Conservation (phyloP, 2,329 filamentous ascomycete genomes). For the Alternaria metachromatica region DNA sequence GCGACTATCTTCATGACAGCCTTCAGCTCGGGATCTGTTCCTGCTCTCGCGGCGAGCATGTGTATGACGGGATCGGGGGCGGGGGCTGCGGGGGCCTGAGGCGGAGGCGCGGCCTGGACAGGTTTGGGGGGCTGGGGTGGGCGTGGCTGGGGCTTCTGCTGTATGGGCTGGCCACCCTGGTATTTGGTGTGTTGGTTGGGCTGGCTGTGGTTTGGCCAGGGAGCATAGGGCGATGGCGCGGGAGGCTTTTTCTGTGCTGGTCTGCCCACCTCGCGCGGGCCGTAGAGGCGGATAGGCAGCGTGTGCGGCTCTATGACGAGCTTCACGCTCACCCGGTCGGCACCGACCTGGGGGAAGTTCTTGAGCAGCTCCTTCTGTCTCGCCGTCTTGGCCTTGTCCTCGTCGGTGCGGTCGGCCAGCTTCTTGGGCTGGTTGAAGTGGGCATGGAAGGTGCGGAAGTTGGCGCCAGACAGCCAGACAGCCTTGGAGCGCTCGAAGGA, state of each 20-base stretch:
- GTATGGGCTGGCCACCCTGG: conserved; percentile 22
- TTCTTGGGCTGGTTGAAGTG: conserved; percentile 47
- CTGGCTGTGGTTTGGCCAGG: conserved; percentile 45
- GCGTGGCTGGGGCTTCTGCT: conserved; percentile 35
- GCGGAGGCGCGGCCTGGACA: conserved; percentile 30
- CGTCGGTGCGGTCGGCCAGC: conserved; percentile 66
- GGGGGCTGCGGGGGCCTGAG: conserved; percentile 36
- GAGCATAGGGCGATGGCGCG: conserved; percentile 33
- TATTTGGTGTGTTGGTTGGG: conserved; percentile 37
- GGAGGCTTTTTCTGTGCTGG: conserved; percentile 39
- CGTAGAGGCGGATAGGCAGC: conserved; percentile 66
- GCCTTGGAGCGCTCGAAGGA: conserved; percentile 75
- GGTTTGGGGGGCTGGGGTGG: conserved; percentile 33
- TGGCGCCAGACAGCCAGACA: conserved; percentile 46
- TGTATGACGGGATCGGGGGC: conserved; percentile 80
- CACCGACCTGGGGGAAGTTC: conserved; percentile 47
- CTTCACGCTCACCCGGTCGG: conserved; percentile 22
- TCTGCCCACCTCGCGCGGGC: conserved; percentile 35
- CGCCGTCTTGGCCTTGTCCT: conserved; percentile 63
- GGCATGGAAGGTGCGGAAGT: conserved; percentile 49
- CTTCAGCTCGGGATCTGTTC: conserved; percentile 73
- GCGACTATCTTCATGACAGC: conserved; percentile 85
- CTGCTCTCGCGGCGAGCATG: conserved; percentile 76
- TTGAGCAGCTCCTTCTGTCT: conserved; percentile 63
- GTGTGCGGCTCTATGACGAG: conserved; percentile 82